Evolutionary conservation across 192 early-diverging fungal species (phyloP).

Genomic region (Spizellomyces sp.): DNA sequence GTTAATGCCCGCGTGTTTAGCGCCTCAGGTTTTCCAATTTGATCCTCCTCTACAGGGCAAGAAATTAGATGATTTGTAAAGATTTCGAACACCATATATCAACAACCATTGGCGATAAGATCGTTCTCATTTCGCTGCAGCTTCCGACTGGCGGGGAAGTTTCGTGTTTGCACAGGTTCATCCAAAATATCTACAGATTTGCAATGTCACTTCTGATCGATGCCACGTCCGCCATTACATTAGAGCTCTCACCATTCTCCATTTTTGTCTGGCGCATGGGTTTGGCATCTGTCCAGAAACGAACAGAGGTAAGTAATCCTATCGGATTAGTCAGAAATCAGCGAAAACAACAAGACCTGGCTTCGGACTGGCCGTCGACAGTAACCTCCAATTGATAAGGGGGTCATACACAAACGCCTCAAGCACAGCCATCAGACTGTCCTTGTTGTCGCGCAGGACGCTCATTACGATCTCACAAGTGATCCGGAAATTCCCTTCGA

Average conservation of each 20-base stretch:
- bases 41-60: conserved; percentile 43
- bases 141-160: conserved; percentile 49
- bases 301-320: background rate
- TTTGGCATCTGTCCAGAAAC: conserved; percentile 17
- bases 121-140: conserved; percentile 57
- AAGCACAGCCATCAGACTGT: conserved; percentile 96
- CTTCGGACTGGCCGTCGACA: conserved; percentile 55
- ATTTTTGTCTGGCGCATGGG: conserved; percentile 34
- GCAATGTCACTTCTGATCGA: background rate
- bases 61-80: background rate
- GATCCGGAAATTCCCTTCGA: conserved; percentile 94
- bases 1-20: conserved; percentile 78
- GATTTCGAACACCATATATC: conserved; percentile 7
- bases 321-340: background rate
- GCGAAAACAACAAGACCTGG: conserved; percentile 28
- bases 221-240: background rate
- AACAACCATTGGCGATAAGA: conserved; percentile 36
- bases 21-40: conserved; percentile 57
- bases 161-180: conserved; percentile 28
- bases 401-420: conserved; percentile 99
- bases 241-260: conserved; percentile 28
- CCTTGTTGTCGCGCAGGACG: conserved; percentile 91
- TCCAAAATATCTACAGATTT: conserved; percentile 35
- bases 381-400: conserved; percentile 85
- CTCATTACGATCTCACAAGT: conserved; percentile 97